Conservation (phyloP, 2,329 filamentous ascomycete genomes). For the Fusarium miscanthi region DNA sequence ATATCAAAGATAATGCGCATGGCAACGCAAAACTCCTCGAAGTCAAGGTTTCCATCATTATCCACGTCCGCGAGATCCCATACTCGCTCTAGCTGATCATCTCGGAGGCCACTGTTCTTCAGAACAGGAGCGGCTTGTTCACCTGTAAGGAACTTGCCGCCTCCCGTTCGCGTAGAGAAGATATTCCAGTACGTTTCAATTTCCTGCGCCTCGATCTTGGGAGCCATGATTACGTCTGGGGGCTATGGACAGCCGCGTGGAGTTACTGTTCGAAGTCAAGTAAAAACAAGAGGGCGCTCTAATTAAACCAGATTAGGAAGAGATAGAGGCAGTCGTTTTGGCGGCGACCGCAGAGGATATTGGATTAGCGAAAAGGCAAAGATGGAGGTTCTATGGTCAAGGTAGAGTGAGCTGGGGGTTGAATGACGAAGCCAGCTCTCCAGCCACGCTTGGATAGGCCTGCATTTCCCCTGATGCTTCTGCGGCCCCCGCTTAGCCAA, state of each 20-base stretch:
- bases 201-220: conserved; percentile 70
- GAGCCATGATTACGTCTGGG: conserved; percentile 59
- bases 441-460: conserved; percentile 44
- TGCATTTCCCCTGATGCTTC: conserved; percentile 42
- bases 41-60: conserved; percentile 96
- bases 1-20: conserved; percentile 99
- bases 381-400: conserved; percentile 10
- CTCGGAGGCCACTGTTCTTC: conserved; percentile 71
- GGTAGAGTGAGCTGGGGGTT: conserved; percentile 21
- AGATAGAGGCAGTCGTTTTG: conserved; percentile 25
- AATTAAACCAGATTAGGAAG: not conserved
- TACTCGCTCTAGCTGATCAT: conserved; percentile 90
- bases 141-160: conserved; percentile 69
- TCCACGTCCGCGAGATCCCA: conserved; percentile 99
- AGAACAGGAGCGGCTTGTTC: conserved; percentile 71
- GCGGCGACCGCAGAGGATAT: conserved; percentile 24
- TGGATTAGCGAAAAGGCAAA: conserved; percentile 22
- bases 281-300: not conserved
- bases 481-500: conserved; percentile 41
- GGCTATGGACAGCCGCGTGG: conserved; percentile 4
- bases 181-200: conserved; percentile 76
- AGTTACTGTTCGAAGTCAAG: not conserved
- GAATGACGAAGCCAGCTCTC: conserved; percentile 47
- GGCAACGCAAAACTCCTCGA: conserved; percentile 99
- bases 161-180: conserved; percentile 69